Evolutionary conservation across 495 filamentous ascomycete genomes (phyloP).

Genomic region (Aspergillus steynii): DNA sequence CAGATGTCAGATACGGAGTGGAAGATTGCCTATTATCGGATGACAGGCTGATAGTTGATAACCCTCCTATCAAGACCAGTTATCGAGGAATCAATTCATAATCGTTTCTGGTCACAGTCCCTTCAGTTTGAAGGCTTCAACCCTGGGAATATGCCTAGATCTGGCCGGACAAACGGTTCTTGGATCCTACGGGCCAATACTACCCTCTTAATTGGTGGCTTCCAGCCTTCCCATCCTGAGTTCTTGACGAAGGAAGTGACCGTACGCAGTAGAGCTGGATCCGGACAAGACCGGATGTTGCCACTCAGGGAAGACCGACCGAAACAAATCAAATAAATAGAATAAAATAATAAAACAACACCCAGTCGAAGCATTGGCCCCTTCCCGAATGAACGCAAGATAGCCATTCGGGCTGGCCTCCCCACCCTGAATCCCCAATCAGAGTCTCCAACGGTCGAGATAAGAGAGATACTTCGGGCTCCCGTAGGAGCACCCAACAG

Average conservation of each 20-base stretch:
- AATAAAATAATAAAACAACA: neutral
- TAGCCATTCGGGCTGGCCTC: neutral
- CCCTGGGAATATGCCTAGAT: neutral
- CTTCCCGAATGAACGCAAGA: neutral
- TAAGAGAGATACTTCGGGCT: neutral
- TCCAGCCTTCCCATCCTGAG: neutral
- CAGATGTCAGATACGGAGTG: too few relatives aligned
- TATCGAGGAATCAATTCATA: neutral
- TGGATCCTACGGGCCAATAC: too few relatives aligned
- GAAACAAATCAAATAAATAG: neutral
- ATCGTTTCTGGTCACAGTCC: too few relatives aligned
- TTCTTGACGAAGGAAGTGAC: too few relatives aligned
- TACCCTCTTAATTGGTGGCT: neutral
- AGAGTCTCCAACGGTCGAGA: neutral
- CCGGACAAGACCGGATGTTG: too few relatives aligned
- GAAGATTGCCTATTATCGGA: too few relatives aligned
- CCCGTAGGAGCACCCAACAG: too few relatives aligned
- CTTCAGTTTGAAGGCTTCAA: too few relatives aligned
- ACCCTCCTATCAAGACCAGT: neutral
- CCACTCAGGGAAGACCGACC: neutral
- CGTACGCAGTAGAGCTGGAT: too few relatives aligned
- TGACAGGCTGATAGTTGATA: neutral
- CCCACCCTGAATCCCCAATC: neutral
- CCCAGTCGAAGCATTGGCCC: neutral
- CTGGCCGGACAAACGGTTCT: too few relatives aligned